phyloP scores from a whole-genome alignment of 768 basidiomycete genomes.

The Crucibulum laeve region DNA sequence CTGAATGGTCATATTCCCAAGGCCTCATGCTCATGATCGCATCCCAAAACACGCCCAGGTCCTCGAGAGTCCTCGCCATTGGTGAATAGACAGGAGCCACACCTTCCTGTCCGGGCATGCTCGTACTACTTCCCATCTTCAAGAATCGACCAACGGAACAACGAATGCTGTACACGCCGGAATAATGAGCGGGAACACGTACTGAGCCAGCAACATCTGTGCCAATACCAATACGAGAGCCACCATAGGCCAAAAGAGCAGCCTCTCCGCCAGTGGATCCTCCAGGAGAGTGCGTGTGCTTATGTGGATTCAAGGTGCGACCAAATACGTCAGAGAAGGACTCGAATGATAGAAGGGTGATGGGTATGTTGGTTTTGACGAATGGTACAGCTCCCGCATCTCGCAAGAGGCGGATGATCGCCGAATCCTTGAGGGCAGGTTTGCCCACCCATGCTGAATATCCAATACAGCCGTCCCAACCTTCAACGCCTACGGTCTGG shows the following conservation, averaged over 20 bases:
- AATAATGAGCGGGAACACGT: slow-evolving; percentile 61
- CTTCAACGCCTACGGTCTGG: slow-evolving; percentile 46
- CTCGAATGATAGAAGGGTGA: slow-evolving; percentile 57
- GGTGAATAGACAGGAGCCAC: slow-evolving; percentile 50
- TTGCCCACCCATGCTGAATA: slow-evolving; percentile 47
- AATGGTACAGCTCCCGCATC: slow-evolving; percentile 64
- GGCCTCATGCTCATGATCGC: slow-evolving; percentile 57
- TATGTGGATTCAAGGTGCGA: slow-evolving; percentile 57
- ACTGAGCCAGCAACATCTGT: slow-evolving; percentile 71
- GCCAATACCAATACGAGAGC: slow-evolving; percentile 59
- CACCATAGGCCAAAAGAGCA: slow-evolving; percentile 57
- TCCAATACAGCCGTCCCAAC: slow-evolving; percentile 56
- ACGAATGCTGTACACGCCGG: slow-evolving; percentile 58
- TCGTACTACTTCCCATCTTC: slow-evolving; percentile 37
- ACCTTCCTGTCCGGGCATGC: slow-evolving; percentile 58
- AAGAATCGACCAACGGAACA: slow-evolving; percentile 44
- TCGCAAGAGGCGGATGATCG: slow-evolving; percentile 46
- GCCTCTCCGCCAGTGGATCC: slow-evolving; percentile 70
- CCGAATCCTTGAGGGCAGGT: slow-evolving; percentile 42
- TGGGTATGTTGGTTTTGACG: slow-evolving; percentile 64
- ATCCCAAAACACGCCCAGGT: slow-evolving; percentile 52
- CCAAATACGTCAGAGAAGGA: slow-evolving; percentile 57
- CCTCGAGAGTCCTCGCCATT: slow-evolving; percentile 56
- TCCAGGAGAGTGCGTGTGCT: slow-evolving; percentile 49
- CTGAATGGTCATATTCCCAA: slow-evolving; percentile 59